Evolutionary conservation across 495 filamentous ascomycete species (phyloP), one percentile per base, ranked within the genome.

Genomic region (Bacidia gigantensis): DNA sequence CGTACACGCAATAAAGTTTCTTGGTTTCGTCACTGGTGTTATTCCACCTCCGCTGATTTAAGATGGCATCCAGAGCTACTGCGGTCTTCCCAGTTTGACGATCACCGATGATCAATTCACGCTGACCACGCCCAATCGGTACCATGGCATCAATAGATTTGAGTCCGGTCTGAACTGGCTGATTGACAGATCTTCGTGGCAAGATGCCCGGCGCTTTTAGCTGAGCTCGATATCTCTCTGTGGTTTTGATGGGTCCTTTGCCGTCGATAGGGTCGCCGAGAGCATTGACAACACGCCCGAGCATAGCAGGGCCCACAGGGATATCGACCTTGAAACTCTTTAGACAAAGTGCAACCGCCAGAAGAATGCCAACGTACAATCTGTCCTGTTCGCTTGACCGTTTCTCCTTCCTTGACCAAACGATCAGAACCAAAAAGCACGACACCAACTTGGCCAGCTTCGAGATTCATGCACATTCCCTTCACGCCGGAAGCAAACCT

Each of bases 381-480:
- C 76, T 95, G 79, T 71, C 92, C 92, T 63, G 92, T 98, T 81
- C 92, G 93, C 83, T 93, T 97, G 70, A 98, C 92, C 57, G 86
- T 93, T 78, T 98, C 93, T 64, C 92, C 92, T 74, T 98, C 93
- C 80, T 89, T 94, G 78, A 98, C 92, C 64, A 95, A 81, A 86
- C 92, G 89, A 77, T 98, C 92, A 65, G 92, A 97, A 80, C 92
- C 92, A 77, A 98, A 98, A 62, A 98, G 82, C 80, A 98, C 92
- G 61, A 98, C 92, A 95, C 92, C 92, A 72, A 98, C 92, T 75
- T 97, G 93, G 71, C 92, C 92, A 70, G 92, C 92, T 76, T 98
- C 92, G 69, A 98, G 80, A 83, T 98, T 98, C 89, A 98, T 95
- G 86, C 93, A 97, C 92, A 98, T 98, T 70, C 92, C 92, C 82